Evolutionary conservation across 192 early-diverging fungal genomes (phyloP), one percentile per base, ranked within the genome.

Genomic region (Coemansia nantahalensis): DNA sequence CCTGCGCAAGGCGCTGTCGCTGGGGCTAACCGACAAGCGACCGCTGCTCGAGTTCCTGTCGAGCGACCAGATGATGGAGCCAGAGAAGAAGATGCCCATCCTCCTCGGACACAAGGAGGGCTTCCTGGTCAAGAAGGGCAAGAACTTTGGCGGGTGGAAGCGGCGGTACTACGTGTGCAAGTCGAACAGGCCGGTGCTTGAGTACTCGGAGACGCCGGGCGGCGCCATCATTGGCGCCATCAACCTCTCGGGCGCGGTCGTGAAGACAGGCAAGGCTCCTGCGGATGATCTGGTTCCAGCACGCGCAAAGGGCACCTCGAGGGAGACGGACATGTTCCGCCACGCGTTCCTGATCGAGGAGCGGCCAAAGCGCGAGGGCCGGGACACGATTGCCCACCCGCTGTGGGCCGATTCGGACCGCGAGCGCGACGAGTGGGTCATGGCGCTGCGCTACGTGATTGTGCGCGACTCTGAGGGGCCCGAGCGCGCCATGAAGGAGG

Each of bases 81-180:
- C 74, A 7, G 64, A 66, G 45, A 55, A 54, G 42, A 60, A 51
- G 33, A 76, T 76, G 73, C 64, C 68, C n/a, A 77, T 81, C 47
- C 61, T 72, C n/a, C 43, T 79, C 11, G 84, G 83, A 0, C 68
- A 77, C 54, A 91, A 90, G 51, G 91, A 93, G 70, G 93, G 93
- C 8, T 91, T 85, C 45, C 66, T 96, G 49, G 86, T 90, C 39
- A 97, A 95, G 60, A 85, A 85, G 71, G 93, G 95, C 41, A 97
- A 94, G 60, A 93, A 86, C 64, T 96, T 97, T 89, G 93, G 95
- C 44, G 93, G 91, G 10, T 95, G 93, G 93, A 97, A 97, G 62
- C 79, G 88, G 30, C 82, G 92, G 44, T 95, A 86, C 71, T 95
- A 92, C 61, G 78, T 84, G 32, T 78, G 71, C 58, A 75, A 74